Evolutionary conservation across 2,329 filamentous ascomycete genomes (phyloP).

Genomic region (Hypoxylon sp.): DNA sequence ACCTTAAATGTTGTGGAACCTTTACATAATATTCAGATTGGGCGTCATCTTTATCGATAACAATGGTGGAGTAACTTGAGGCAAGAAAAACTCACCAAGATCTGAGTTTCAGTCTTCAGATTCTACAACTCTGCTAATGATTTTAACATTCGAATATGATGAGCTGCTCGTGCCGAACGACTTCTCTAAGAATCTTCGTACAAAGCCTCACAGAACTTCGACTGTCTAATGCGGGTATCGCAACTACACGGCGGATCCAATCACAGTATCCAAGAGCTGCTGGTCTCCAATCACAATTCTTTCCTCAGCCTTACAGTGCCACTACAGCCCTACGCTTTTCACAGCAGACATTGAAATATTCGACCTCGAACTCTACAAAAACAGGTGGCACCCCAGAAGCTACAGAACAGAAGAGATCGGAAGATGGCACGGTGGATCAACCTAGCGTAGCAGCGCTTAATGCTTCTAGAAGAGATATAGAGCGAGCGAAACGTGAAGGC

Average conservation of each 20-base stretch:
- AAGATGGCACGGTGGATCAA: constrained; percentile 24
- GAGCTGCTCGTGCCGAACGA: constrained; percentile 65
- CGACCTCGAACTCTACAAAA: constrained; percentile 7
- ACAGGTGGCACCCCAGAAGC: constrained; percentile 10
- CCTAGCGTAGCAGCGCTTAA: constrained; percentile 18
- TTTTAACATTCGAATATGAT: constrained; percentile 53
- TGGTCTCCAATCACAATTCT: constrained; percentile 32
- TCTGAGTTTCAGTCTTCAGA: constrained; percentile 13
- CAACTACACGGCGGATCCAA: constrained; percentile 35
- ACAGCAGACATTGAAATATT: constrained; percentile 20
- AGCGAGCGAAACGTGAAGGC: constrained; percentile 46
- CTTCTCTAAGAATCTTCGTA: constrained; percentile 64
- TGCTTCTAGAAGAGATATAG: constrained; percentile 37
- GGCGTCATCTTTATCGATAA: background rate
- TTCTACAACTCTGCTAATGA: background rate
- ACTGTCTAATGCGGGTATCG: constrained; percentile 41
- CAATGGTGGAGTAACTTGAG: constrained; percentile 15
- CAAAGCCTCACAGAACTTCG: constrained; percentile 58
- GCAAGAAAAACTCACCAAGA: constrained; percentile 24
- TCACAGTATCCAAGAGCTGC: constrained; percentile 25
- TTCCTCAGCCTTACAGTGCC: constrained; percentile 46
- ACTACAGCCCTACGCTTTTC: constrained; percentile 41
- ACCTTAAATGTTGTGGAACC: constrained; percentile 11
- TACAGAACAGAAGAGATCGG: constrained; percentile 3
- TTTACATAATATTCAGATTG: background rate